These are phyloP conservation scores for Nemania diffusa DNA, from an alignment of 2,329 filamentous ascomycete species.

Conservation along the genomic window DNA sequence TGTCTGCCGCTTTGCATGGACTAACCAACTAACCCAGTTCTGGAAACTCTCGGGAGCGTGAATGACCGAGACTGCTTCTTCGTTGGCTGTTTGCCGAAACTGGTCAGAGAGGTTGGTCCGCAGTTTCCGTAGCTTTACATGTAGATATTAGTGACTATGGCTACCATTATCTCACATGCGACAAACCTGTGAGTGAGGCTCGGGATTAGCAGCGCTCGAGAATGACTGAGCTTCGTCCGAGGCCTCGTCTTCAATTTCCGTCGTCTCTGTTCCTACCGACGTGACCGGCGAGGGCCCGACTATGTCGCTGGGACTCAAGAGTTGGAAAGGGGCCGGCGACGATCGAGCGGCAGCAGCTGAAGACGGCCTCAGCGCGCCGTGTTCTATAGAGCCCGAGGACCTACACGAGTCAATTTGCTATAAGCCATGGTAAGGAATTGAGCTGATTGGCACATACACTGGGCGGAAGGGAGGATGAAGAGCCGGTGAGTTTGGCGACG, in stretches of 20 bases:
- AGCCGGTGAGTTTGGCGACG: slow-evolving; percentile 63
- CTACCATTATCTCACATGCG: slow-evolving; percentile 15
- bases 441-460: slow-evolving; percentile 56
- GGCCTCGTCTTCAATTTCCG: slow-evolving; percentile 84
- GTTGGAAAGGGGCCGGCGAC: slow-evolving; percentile 63
- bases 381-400: slow-evolving; percentile 57
- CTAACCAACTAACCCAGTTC: slow-evolving; percentile 72
- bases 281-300: slow-evolving; percentile 87
- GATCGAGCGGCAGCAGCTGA: slow-evolving; percentile 61
- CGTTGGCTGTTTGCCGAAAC: slow-evolving; percentile 69
- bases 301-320: slow-evolving; percentile 72
- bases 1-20: not conserved
- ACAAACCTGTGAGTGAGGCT: slow-evolving; percentile 54
- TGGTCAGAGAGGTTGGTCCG: slow-evolving; percentile 67
- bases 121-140: slow-evolving; percentile 54
- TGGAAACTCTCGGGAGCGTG: slow-evolving; percentile 87
- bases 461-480: slow-evolving; percentile 61
- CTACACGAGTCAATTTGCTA: slow-evolving; percentile 33
- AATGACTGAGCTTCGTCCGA: slow-evolving; percentile 66
- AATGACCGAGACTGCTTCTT: slow-evolving; percentile 89
- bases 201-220: slow-evolving; percentile 50
- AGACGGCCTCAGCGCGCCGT: slow-evolving; percentile 62
- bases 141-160: slow-evolving; percentile 54
- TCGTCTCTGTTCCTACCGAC: slow-evolving; percentile 83
- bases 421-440: slow-evolving; percentile 6